Percentiles rank a stretch among this genome's conserved stretches.
Conservation (phyloP, 2,329 filamentous ascomycete species). For the Magnaporthales sp. region DNA sequence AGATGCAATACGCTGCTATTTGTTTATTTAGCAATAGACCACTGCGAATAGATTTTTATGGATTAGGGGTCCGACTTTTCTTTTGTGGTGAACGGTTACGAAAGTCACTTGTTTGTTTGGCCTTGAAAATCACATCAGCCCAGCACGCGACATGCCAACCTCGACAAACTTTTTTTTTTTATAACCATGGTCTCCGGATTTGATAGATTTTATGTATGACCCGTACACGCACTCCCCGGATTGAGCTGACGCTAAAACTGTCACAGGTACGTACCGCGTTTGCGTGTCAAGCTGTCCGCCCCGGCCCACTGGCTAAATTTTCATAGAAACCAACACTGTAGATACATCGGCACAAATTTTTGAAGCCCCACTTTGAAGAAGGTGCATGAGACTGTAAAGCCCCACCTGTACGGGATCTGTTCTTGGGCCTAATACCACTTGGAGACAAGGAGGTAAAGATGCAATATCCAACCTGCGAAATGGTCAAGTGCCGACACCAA, state of each 20-base stretch:
- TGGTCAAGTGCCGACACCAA: no score
- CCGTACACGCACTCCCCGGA: background rate
- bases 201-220: background rate
- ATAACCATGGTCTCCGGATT: background rate
- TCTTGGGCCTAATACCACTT: no score
- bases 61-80: background rate
- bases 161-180: background rate
- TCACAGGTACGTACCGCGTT: no score
- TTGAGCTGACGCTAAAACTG: background rate
- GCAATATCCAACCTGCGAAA: background rate
- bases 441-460: background rate
- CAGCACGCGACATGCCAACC: background rate
- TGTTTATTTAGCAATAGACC: background rate
- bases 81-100: background rate
- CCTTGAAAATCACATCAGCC: background rate
- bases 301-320: background rate
- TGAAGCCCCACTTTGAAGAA: no score
- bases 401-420: no score
- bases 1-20: background rate
- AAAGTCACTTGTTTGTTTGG: background rate
- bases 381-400: no score
- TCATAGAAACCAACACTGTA: background rate
- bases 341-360: background rate
- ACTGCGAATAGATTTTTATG: background rate
- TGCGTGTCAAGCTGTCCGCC: no score